A percentile compares a stretch with the other conserved stretches of the same genome.
Conservation (phyloP, 805 yeast genomes). For the Jamesozyma jinghongensis region DNA sequence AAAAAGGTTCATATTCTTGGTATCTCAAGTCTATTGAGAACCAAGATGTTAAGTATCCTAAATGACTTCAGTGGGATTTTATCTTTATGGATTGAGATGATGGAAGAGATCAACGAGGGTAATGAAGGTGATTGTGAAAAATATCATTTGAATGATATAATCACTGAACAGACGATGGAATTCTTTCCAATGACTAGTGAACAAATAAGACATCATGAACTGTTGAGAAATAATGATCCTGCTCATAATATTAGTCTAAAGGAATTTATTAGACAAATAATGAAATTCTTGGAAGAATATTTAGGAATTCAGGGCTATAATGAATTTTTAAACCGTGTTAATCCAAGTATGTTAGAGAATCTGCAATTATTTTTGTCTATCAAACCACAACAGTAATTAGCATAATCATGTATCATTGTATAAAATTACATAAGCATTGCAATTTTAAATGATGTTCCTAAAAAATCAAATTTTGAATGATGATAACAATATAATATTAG, state of each 20-base stretch:
- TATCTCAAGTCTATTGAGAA: constrained; percentile 41
- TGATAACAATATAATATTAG: background rate
- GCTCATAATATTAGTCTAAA: constrained; percentile 46
- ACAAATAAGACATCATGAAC: constrained; percentile 34
- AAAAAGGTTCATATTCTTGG: constrained; percentile 64
- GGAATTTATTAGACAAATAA: constrained; percentile 32
- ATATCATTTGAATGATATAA: constrained; percentile 39
- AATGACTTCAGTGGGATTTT: constrained; percentile 30
- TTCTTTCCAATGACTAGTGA: constrained; percentile 33
- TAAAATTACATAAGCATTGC: no score
- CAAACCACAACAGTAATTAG: constrained; percentile 2
- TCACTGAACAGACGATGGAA: constrained; percentile 26
- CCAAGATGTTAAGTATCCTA: constrained; percentile 27
- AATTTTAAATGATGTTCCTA: no score
- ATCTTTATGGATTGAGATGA: constrained; percentile 39
- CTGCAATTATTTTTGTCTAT: constrained; percentile 20
- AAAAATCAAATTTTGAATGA: no score
- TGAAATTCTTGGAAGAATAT: constrained; percentile 20
- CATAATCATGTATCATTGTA: no score
- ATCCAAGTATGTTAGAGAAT: constrained; percentile 21
- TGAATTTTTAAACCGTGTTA: constrained; percentile 15
- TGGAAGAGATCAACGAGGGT: constrained; percentile 69
- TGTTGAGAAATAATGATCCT: constrained; percentile 37
- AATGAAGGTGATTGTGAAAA: constrained; percentile 46
- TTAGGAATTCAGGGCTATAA: constrained; percentile 20